These are phyloP conservation scores for Rhodotorula glutinis DNA, from an alignment of 1,284 basidiomycete species.

Conservation along the genomic window DNA sequence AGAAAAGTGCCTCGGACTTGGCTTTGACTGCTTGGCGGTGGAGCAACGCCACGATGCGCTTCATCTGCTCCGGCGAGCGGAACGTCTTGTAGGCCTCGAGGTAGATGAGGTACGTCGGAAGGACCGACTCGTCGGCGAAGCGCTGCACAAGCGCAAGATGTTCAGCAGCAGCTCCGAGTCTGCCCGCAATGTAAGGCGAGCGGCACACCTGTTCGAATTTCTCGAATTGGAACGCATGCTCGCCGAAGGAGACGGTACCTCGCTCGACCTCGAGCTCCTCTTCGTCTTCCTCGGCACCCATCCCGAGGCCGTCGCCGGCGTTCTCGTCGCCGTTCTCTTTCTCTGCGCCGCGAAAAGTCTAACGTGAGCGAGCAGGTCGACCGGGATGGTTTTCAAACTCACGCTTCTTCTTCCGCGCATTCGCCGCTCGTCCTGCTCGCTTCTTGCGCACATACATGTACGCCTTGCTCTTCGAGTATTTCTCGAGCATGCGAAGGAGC, in stretches of 20 bases:
- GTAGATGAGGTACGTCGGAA: conserved; percentile 74
- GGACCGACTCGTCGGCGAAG: conserved; percentile 79
- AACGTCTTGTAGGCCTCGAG: conserved; percentile 72
- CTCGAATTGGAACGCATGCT: conserved; percentile 85
- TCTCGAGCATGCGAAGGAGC: conserved; percentile 79
- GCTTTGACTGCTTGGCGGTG: conserved; percentile 83
- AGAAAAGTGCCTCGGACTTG: conserved; percentile 87
- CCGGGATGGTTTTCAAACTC: conserved; percentile 15
- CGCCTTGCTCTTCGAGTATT: conserved; percentile 68
- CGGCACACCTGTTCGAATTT: conserved; percentile 73
- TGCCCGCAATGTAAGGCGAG: not conserved
- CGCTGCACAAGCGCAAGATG: conserved; percentile 53
- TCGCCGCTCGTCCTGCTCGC: conserved; percentile 58
- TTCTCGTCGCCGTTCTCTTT: conserved; percentile 1
- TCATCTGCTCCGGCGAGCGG: conserved; percentile 72
- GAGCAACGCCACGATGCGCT: conserved; percentile 76
- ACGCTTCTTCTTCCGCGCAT: conserved; percentile 45
- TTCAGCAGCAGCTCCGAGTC: not conserved
- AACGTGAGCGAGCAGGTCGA: not conserved
- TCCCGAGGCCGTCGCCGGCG: conserved; percentile 23
- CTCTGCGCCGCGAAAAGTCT: not conserved
- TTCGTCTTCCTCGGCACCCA: conserved; percentile 42
- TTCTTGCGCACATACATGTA: conserved; percentile 72
- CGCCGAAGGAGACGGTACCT: conserved; percentile 57
- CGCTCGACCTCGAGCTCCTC: conserved; percentile 57